Conservation (phyloP, 176 grass and related monocot genomes). For the Rhynchospora breviuscula region DNA sequence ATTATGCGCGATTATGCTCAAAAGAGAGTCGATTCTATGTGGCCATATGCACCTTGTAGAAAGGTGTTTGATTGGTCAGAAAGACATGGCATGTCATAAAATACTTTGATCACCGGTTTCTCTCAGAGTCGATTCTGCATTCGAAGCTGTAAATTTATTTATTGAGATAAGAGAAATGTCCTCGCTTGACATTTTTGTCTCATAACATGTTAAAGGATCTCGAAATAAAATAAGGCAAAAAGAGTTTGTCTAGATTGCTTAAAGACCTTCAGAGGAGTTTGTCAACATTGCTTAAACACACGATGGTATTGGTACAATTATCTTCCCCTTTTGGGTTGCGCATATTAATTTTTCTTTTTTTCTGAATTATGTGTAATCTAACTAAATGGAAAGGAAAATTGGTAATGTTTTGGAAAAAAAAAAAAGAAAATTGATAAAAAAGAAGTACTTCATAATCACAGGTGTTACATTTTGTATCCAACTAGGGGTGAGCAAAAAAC, state of each 20-base stretch:
- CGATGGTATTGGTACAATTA: neutral
- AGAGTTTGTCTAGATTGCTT: too few relatives aligned
- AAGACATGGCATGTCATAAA: constrained; percentile 77
- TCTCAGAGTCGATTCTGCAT: constrained; percentile 46
- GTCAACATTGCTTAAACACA: neutral
- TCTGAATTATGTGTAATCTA: neutral
- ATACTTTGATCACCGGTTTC: constrained; percentile 72
- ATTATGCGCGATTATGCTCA: too few relatives aligned
- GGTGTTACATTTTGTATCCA: too few relatives aligned
- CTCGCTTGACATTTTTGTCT: too few relatives aligned
- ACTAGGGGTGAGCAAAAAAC: too few relatives aligned
- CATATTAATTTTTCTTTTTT: neutral
- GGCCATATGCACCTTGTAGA: constrained; percentile 40
- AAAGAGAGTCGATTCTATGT: too few relatives aligned
- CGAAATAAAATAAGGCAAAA: too few relatives aligned
- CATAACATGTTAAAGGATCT: too few relatives aligned
- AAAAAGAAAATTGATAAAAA: neutral
- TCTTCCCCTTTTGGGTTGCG: neutral
- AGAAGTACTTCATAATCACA: too few relatives aligned
- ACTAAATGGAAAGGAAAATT: neutral
- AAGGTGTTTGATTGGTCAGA: constrained; percentile 58
- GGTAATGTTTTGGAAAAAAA: too few relatives aligned
- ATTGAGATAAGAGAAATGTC: constrained; percentile 37
- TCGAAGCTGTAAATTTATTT: constrained; percentile 65
- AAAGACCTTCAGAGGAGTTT: neutral